Evolutionary conservation across 2,329 filamentous ascomycete species (phyloP), one percentile per base, ranked within the genome.

Genomic region (Pyricularia sp.): DNA sequence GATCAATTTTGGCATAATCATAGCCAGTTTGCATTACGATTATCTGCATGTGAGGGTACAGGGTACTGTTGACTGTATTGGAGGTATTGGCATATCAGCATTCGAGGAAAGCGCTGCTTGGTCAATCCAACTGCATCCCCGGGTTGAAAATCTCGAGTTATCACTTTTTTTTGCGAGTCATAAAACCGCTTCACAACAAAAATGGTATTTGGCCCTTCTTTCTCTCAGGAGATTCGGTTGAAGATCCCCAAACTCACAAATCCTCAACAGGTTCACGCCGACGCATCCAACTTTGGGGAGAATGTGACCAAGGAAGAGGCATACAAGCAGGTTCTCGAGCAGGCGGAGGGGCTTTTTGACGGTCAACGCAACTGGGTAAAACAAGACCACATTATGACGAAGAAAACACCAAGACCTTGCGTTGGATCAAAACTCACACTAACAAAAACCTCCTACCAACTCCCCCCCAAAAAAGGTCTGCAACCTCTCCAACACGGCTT

Each of bases 341-440:
- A 93, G 75, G 88, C 90, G 0, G 83, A 86, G 71, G 87, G 88
- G 0, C 81, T 95, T 0, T 88, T 93, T 72, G 84, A 88, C 28
- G 91, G 84, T 7, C 92, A 94, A 76, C 84, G 88, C 67, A 94
- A 94, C 75, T 94, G 92, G 92, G 92, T 94, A 79, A 73, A 84
- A 3, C 10, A 12, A 36, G 12, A 14, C 2, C 33, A 33, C 3
- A 36, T 14, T 10, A 36, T 36, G 33, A 36, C 31, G 9, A 33
- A 33, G 10, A 33, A 33, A 63, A 25, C 10, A 25, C n/a, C 9
- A 25, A 1, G 26, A 10, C 11, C 59, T n/a, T 63, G 23, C 23
- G 1, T 30, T 30, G 2, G 3, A 17, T n/a, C 17, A 50, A 28
- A 66, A 20, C 36, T n/a, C 1, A 11, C 1, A 65, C 65, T 55